Evolutionary conservation across 1,284 basidiomycete genomes (phyloP).

Genomic region (Apiotrichum gracile): DNA sequence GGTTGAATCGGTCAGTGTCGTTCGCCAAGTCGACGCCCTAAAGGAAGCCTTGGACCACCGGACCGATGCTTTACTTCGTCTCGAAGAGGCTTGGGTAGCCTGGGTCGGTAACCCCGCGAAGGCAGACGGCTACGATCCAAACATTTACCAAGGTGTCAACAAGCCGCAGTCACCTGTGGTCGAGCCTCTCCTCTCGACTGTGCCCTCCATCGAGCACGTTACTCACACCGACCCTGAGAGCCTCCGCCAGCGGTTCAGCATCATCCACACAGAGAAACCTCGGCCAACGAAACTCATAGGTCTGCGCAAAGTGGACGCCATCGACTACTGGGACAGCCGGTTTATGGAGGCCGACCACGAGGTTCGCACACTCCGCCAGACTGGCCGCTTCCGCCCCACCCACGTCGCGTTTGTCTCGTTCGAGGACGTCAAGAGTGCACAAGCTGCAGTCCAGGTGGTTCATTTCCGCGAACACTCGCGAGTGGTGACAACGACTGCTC

Average conservation of each 20-base stretch:
- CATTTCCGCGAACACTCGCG: constrained; percentile 66
- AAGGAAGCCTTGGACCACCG: constrained; percentile 67
- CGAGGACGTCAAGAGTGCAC: constrained; percentile 85
- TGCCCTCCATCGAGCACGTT: constrained; percentile 41
- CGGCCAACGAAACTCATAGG: constrained; percentile 33
- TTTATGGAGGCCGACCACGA: constrained; percentile 74
- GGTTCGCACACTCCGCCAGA: constrained; percentile 47
- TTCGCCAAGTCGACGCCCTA: constrained; percentile 71
- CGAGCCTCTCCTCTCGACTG: constrained; percentile 38
- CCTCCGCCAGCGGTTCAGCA: constrained; percentile 14
- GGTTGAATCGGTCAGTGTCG: constrained; percentile 66
- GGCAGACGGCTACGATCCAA: constrained; percentile 31
- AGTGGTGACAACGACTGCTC: constrained; percentile 67
- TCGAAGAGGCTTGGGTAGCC: constrained; percentile 79
- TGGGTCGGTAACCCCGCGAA: constrained; percentile 90
- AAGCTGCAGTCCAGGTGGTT: constrained; percentile 83
- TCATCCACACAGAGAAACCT: constrained; percentile 29
- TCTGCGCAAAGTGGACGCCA: constrained; percentile 64
- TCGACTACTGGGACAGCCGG: constrained; percentile 72
- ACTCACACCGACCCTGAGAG: constrained; percentile 11
- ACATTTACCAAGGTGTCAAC: constrained; percentile 23
- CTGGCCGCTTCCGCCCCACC: constrained; percentile 64
- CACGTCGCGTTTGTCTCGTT: constrained; percentile 94
- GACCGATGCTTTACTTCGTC: constrained; percentile 65
- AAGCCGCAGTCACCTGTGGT: neutral